Conservation (phyloP, 306 rosid genomes). For the Abrus precatorius region DNA sequence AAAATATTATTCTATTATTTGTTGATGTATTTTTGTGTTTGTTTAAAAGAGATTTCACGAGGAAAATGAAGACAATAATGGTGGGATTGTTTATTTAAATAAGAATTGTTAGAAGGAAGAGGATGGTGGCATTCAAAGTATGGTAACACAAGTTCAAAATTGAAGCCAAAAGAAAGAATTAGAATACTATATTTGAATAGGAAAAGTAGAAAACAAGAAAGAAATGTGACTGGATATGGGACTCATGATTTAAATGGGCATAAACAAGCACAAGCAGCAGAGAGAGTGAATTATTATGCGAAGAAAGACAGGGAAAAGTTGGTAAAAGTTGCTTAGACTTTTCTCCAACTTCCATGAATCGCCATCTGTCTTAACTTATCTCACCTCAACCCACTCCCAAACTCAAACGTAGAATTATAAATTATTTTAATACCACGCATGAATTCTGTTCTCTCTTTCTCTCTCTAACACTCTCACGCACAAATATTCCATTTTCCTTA, state of each 20-base stretch:
- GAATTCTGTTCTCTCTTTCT: constrained; percentile 5
- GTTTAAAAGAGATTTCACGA: too few species aligned
- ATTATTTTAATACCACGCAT: constrained; percentile 52
- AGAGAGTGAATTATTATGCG: constrained; percentile 29
- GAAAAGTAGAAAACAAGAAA: background rate
- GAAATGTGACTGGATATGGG: constrained; percentile 34
- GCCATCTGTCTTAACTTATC: constrained; percentile 58
- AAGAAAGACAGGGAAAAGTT: constrained; percentile 34
- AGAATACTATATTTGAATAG: background rate
- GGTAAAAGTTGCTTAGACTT: constrained; percentile 60
- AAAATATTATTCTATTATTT: too few species aligned
- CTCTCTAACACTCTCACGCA: background rate
- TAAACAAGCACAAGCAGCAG: constrained; percentile 25
- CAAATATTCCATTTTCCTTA: constrained; percentile 65
- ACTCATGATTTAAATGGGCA: constrained; percentile 45
- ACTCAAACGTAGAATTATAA: background rate
- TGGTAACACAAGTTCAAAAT: background rate
- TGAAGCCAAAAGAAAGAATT: background rate
- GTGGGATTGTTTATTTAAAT: background rate
- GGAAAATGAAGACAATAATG: too few species aligned
- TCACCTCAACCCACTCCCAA: constrained; percentile 37
- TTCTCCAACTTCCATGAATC: constrained; percentile 53
- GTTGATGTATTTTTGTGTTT: too few species aligned
- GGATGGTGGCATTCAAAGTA: constrained; percentile 21
- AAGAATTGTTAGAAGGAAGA: background rate